phyloP scores from a whole-genome alignment of 176 grass and related monocot genomes.

The Musa itinerans region DNA sequence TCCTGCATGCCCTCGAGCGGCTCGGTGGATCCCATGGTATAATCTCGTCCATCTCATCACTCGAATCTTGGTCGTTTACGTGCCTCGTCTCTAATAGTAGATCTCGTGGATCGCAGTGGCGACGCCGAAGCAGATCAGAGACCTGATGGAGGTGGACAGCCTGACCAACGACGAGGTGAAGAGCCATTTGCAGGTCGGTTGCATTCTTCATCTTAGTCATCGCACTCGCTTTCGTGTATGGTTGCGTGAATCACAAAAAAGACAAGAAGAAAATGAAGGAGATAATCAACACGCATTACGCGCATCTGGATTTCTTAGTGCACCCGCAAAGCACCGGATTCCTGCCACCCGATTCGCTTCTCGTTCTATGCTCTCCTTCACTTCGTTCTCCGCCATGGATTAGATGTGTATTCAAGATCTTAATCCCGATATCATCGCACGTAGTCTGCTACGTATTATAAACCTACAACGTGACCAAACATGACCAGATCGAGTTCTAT shows the following conservation, averaged over 20 bases:
- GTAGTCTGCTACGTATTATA: no score
- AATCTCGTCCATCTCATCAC: no score
- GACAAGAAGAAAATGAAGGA: no score
- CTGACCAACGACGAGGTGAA: constrained; percentile 30
- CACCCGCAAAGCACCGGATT: constrained; percentile 8
- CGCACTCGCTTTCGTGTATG: no score
- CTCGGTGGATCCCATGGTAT: constrained; percentile 75
- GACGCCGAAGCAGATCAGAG: constrained; percentile 69
- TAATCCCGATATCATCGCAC: no score
- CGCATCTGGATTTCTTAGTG: background rate
- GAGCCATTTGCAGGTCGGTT: constrained; percentile 24
- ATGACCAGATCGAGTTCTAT: background rate
- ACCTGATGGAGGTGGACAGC: constrained; percentile 25
- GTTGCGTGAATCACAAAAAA: no score
- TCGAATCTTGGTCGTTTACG: background rate
- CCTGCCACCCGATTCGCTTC: background rate
- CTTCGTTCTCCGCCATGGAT: no score
- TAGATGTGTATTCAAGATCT: no score
- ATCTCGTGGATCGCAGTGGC: constrained; percentile 35
- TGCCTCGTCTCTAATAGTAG: background rate
- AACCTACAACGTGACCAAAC: background rate
- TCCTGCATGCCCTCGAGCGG: constrained; percentile 64
- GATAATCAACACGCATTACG: no score
- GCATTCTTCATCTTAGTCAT: background rate
- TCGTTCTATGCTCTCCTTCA: no score